Evolutionary conservation across 352 stramenopile species (phyloP).

Genomic region (Discostella stelligera): DNA sequence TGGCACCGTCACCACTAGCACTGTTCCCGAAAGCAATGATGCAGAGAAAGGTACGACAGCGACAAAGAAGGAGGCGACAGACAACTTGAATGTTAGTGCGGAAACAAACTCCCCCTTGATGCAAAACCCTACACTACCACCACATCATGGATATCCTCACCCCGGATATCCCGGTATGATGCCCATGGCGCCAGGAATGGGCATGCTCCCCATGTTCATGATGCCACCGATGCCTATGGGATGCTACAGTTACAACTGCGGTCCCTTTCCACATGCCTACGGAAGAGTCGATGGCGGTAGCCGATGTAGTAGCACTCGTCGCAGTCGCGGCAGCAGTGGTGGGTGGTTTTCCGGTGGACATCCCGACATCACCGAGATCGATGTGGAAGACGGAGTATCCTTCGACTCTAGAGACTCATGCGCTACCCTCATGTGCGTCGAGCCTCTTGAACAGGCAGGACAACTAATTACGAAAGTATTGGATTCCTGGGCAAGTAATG

Average conservation of each 20-base stretch:
- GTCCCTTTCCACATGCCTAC: not conserved
- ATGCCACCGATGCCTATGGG: not conserved
- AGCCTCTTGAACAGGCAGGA: not conserved
- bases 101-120: not conserved
- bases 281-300: not conserved
- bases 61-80: not conserved
- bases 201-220: not conserved
- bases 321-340: too few relatives aligned
- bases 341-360: not conserved
- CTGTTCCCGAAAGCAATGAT: not conserved
- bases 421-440: not conserved
- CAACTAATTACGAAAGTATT: not conserved
- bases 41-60: not conserved
- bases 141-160: slow-evolving; percentile 2
- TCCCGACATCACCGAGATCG: not conserved
- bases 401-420: slow-evolving; percentile 4
- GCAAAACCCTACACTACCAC: not conserved
- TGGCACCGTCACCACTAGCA: not conserved
- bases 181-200: slow-evolving; percentile 2
- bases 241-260: not conserved
- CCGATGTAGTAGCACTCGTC: not conserved
- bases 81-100: not conserved
- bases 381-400: not conserved
- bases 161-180: slow-evolving; percentile 8
- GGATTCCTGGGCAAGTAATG: not conserved